These are phyloP conservation scores for Cubamyces lactineus DNA, from an alignment of 768 basidiomycete species.

Conservation along the genomic window DNA sequence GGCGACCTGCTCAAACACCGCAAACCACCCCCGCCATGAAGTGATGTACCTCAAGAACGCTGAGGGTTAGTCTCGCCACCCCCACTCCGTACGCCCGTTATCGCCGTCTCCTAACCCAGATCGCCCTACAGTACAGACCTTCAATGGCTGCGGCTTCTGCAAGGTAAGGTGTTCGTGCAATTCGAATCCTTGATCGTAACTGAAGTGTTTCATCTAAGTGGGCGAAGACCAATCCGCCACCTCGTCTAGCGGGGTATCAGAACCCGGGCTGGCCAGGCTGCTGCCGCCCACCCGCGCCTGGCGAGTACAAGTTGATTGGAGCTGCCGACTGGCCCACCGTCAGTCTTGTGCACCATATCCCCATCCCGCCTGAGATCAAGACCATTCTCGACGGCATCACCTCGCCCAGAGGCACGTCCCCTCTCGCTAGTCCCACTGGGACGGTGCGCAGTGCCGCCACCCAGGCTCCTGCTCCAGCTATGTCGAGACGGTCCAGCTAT, in stretches of 20 bases:
- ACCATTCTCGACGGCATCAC: constrained; percentile 56
- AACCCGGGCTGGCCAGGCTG: constrained; percentile 90
- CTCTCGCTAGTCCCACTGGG: constrained; percentile 20
- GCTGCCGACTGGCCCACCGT: constrained; percentile 83
- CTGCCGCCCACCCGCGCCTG: constrained; percentile 70
- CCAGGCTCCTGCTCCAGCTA: constrained; percentile 28
- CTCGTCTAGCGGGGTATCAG: constrained; percentile 57
- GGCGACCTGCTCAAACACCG: constrained; percentile 76
- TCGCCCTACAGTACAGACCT: constrained; percentile 61
- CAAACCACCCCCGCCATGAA: constrained; percentile 74
- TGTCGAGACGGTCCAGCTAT: constrained; percentile 30
- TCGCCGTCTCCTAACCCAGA: constrained; percentile 26
- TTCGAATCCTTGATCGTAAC: constrained; percentile 11
- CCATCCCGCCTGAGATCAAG: constrained; percentile 75
- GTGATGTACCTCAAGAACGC: constrained; percentile 83
- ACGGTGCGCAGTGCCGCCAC: constrained; percentile 21
- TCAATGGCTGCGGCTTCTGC: constrained; percentile 90
- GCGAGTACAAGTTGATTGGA: constrained; percentile 64
- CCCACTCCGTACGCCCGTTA: constrained; percentile 24
- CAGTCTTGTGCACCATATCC: constrained; percentile 70
- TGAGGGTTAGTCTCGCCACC: constrained; percentile 60
- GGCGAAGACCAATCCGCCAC: constrained; percentile 61
- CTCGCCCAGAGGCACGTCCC: constrained; percentile 38
- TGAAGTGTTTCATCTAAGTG: constrained; percentile 52
- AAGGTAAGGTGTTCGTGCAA: constrained; percentile 57